phyloP scores from a whole-genome alignment of 176 grass and related monocot species.

The Carex littledalei region DNA sequence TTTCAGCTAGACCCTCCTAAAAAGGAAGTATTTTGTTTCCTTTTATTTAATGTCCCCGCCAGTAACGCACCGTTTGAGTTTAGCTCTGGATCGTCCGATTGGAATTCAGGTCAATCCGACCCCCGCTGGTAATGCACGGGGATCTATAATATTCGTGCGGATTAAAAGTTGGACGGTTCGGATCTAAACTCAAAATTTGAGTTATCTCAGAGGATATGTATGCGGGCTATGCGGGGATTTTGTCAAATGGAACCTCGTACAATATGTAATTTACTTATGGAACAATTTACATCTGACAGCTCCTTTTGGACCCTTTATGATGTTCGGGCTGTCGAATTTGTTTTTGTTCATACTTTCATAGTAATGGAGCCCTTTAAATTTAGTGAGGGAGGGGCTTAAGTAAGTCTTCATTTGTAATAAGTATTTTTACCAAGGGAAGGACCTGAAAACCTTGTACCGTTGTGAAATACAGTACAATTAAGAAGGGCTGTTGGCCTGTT shows the following conservation, averaged over 20 bases:
- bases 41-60: not conserved
- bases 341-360: no score
- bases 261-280: not conserved
- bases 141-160: no score
- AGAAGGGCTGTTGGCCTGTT: not conserved
- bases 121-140: no score
- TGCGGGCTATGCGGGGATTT: not conserved
- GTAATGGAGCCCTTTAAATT: not conserved
- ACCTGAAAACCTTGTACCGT: not conserved
- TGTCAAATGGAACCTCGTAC: not conserved
- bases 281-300: not conserved
- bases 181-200: no score
- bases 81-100: no score
- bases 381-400: not conserved
- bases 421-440: not conserved
- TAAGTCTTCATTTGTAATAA: not conserved
- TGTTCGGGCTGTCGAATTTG: no score
- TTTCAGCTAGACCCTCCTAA: not conserved
- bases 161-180: no score
- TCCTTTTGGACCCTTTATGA: not conserved
- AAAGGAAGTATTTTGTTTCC: conserved; percentile 20
- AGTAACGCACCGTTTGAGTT: no score
- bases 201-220: no score
- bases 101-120: no score
- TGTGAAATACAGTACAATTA: not conserved